Base-by-base conservation (phyloP, 2,329 filamentous ascomycete species). In the Aspergillus pseudonomiae region DNA sequence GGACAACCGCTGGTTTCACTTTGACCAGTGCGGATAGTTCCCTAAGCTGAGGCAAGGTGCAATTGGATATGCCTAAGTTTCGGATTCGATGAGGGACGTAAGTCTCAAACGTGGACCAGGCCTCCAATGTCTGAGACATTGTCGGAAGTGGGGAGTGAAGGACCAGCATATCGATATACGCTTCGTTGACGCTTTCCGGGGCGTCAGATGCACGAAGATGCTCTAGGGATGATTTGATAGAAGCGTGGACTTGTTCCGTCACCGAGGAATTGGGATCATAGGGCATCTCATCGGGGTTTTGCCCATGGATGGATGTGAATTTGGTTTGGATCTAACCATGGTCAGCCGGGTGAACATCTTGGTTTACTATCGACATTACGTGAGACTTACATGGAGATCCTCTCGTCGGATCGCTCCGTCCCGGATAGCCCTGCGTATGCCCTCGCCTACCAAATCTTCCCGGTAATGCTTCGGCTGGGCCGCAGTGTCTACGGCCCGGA, bases 391-490 rank as follows among this genome's bases (percentile, higher is more conserved):
- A 73, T 89, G 92, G 54, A 94, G 70, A 39, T 90, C 86, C 53
- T 83, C 76, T 63, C 88, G 81, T 56, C 72, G 83, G 54, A 91
- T 79, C n/a, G 86, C 76, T 1, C 86, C 86, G 36, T 88, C 84
- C 7, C 77, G 70, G 58, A 92, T 84, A 41, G 88, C 88, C 60
- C 82, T 81, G 63, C 85, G 82, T 55, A 95, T 82, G 3, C 89
- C 92, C 30, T 86, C 82, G 2, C 88, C 91, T 1, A 92, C 90
- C 7, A 90, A 82, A 60, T 85, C 80, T 76, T 96, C 92, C 67
- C 88, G 85, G 75, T 95, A 95, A 78, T 94, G 91, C 65, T 86
- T 86, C 2, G 91, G 91, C 76, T 93, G 91, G 19, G 89, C 90
- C 11, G 91, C 91, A 0, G 92, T 94, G 73, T 95, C 92, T 64